Conservation (phyloP, 805 yeast species). For the Wickerhamiella spandovensis region DNA sequence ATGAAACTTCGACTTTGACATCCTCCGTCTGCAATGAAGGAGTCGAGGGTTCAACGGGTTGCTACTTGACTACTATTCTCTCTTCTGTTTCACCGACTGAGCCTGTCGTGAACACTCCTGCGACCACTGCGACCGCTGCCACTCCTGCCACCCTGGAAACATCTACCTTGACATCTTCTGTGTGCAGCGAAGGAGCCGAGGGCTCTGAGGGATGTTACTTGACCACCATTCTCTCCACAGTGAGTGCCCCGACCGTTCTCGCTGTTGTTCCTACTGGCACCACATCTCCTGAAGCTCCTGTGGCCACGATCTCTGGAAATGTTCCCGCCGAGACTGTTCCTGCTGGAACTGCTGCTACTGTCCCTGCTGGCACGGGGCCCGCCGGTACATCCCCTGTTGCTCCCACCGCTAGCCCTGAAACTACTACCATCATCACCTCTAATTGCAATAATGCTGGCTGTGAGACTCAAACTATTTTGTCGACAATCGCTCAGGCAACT, state of each 20-base stretch:
- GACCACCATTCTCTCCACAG: neutral
- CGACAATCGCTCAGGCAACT: neutral
- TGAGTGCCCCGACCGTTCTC: neutral
- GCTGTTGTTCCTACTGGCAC: too few species aligned
- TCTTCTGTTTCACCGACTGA: too few species aligned
- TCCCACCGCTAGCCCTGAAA: neutral
- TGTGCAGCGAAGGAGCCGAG: neutral
- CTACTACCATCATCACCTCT: neutral
- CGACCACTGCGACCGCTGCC: too few species aligned
- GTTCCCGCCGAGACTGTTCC: too few species aligned
- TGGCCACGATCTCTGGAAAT: too few species aligned
- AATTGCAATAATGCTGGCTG: neutral
- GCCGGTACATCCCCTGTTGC: too few species aligned
- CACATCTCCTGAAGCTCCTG: too few species aligned
- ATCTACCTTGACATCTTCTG: neutral
- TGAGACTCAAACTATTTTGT: neutral
- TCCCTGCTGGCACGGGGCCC: too few species aligned
- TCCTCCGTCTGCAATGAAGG: neutral
- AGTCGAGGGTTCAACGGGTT: neutral
- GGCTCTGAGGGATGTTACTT: neutral
- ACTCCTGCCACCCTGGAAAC: neutral
- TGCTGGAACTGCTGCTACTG: too few species aligned
- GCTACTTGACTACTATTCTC: neutral
- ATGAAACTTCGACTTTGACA: neutral
- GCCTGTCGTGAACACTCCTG: too few species aligned